Percentiles rank a stretch among this genome's conserved stretches.
Conservation (phyloP, 2,329 filamentous ascomycete species). For the Fusarium sp. region DNA sequence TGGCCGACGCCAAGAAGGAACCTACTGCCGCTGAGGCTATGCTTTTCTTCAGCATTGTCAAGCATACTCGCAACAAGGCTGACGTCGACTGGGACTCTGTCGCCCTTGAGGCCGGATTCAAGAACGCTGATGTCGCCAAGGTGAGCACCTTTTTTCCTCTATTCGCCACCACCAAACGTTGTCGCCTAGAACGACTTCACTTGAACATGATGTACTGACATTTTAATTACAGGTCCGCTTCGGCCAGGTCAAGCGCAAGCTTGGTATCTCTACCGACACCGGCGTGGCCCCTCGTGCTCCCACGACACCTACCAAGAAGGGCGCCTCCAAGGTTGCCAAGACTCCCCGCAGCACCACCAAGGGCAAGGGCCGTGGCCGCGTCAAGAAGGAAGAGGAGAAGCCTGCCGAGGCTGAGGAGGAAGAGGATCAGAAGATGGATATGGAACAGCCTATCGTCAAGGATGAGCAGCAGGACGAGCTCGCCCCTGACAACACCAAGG, state of each 20-base stretch:
- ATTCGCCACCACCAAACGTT: neutral
- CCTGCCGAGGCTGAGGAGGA: conserved; percentile 27
- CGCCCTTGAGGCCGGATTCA: conserved; percentile 55
- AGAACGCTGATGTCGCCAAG: conserved; percentile 58
- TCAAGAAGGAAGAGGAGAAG: conserved; percentile 38
- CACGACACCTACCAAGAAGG: conserved; percentile 39
- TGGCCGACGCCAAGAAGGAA: conserved; percentile 49
- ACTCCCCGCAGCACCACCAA: conserved; percentile 35
- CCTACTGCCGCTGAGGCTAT: conserved; percentile 54
- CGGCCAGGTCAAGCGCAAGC: conserved; percentile 61
- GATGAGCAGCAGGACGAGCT: conserved; percentile 12
- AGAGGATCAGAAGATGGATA: conserved; percentile 30
- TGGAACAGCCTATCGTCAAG: conserved; percentile 26
- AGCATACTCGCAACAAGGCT: conserved; percentile 54
- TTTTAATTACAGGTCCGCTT: conserved; percentile 53
- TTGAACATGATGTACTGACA: conserved; percentile 4
- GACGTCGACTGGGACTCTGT: conserved; percentile 61
- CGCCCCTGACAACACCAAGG: neutral
- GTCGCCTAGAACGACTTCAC: neutral
- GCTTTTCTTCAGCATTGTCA: conserved; percentile 58
- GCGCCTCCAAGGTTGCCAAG: conserved; percentile 45
- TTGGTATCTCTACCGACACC: conserved; percentile 49
- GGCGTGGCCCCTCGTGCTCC: conserved; percentile 16
- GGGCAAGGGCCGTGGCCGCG: conserved; percentile 31
- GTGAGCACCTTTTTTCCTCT: conserved; percentile 41